These are phyloP conservation scores for Corymbia calophylla DNA, from an alignment of 441 rosid species.

Conservation along the genomic window DNA sequence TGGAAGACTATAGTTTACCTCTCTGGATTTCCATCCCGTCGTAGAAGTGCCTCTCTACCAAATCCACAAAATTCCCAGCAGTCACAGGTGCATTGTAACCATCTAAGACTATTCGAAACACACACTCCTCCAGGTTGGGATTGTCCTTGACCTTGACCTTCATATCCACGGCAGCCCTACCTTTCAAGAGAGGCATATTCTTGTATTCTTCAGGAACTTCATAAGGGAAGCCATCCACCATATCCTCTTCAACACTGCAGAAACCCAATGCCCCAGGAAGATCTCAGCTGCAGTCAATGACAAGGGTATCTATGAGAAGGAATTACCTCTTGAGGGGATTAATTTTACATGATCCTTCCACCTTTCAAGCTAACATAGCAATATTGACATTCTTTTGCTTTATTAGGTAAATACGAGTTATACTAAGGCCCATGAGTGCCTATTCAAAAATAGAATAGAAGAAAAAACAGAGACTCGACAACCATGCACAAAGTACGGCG, in stretches of 20 bases:
- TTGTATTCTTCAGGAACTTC: slow-evolving; percentile 85
- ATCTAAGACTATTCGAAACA: slow-evolving; percentile 87
- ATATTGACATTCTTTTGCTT: background rate
- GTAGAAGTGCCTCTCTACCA: slow-evolving; percentile 88
- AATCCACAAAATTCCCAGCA: slow-evolving; percentile 88
- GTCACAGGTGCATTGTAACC: slow-evolving; percentile 97
- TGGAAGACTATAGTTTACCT: slow-evolving; percentile 33
- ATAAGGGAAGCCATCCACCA: slow-evolving; percentile 91
- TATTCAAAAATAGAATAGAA: background rate
- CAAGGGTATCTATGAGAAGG: slow-evolving; percentile 73
- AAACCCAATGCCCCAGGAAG: slow-evolving; percentile 99
- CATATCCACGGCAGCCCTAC: slow-evolving; percentile 97
- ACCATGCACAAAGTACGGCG: background rate
- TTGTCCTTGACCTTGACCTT: slow-evolving; percentile 98
- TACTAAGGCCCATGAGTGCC: background rate
- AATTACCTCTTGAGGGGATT: slow-evolving; percentile 7
- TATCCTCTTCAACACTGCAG: slow-evolving; percentile 99
- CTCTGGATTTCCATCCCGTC: slow-evolving; percentile 99
- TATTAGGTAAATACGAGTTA: background rate
- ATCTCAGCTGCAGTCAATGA: slow-evolving; percentile 99
- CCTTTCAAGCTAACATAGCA: background rate
- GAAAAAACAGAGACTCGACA: background rate
- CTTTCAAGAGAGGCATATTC: slow-evolving; percentile 90
- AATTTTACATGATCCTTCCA: background rate
- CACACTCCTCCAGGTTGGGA: slow-evolving; percentile 75